These are phyloP conservation scores for Leccinellum luteum DNA, from an alignment of 768 basidiomycete genomes.

Conservation along the genomic window DNA sequence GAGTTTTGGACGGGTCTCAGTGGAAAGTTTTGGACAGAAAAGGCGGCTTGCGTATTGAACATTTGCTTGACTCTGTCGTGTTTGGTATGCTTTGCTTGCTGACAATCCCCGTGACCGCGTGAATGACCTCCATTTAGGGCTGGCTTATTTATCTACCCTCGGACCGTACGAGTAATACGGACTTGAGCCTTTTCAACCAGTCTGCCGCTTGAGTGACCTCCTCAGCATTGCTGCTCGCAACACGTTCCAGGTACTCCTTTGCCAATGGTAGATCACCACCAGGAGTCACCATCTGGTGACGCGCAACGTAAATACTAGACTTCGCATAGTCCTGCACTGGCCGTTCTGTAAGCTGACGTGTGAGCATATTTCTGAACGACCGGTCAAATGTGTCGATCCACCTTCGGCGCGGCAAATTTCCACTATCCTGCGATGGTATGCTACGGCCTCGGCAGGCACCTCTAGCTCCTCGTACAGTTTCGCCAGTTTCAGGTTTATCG, in stretches of 20 bases:
- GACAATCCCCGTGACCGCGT: conserved; percentile 38
- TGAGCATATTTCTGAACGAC: conserved; percentile 8
- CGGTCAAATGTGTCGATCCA: conserved; percentile 23
- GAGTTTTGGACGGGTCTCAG: conserved; percentile 15
- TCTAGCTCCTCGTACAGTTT: conserved; percentile 64
- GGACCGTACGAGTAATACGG: conserved; percentile 26
- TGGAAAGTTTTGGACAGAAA: conserved; percentile 29
- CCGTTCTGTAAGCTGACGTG: conserved; percentile 41
- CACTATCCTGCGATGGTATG: conserved; percentile 79
- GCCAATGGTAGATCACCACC: conserved; percentile 70
- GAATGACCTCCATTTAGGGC: conserved; percentile 35
- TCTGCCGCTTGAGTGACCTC: conserved; percentile 76
- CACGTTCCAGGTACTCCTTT: conserved; percentile 65
- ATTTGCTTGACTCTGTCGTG: conserved; percentile 36
- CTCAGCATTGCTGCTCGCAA: conserved; percentile 78
- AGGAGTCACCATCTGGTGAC: conserved; percentile 63
- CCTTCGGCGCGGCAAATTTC: conserved; percentile 57
- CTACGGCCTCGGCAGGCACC: conserved; percentile 65
- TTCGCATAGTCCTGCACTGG: conserved; percentile 77
- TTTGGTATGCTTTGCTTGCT: conserved; percentile 38
- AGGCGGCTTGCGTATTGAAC: conserved; percentile 28
- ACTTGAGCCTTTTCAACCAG: conserved; percentile 58
- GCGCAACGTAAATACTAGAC: conserved; percentile 83
- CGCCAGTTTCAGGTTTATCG: conserved; percentile 71
- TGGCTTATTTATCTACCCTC: conserved; percentile 13